A percentile compares a stretch with the other conserved stretches of the same genome.
These are phyloP conservation scores for Candida nanaspora DNA, from an alignment of 805 yeast species.

Conservation along the genomic window DNA sequence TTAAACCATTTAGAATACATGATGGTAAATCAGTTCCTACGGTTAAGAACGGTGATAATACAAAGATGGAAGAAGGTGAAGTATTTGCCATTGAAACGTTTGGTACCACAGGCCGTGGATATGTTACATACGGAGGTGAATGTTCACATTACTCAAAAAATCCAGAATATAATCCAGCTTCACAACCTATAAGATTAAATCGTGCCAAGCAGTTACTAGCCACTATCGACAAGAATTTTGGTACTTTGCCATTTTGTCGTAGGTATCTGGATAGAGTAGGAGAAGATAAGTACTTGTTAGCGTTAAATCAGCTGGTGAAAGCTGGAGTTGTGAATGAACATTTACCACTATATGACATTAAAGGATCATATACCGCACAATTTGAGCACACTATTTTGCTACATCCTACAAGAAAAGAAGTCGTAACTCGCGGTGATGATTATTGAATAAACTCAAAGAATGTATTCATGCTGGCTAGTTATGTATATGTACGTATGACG, in stretches of 20 bases:
- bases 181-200: slow-evolving; percentile 47
- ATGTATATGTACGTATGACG: no score
- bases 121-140: slow-evolving; percentile 81
- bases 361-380: slow-evolving; percentile 92
- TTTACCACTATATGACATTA: slow-evolving; percentile 82
- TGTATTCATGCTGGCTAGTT: no score
- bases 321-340: slow-evolving; percentile 88
- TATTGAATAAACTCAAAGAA: slow-evolving; percentile 45
- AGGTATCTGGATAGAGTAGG: slow-evolving; percentile 88
- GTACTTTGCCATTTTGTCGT: slow-evolving; percentile 95
- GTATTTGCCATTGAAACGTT: slow-evolving; percentile 97
- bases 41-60: slow-evolving; percentile 85
- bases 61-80: slow-evolving; percentile 99
- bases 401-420: slow-evolving; percentile 89
- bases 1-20: slow-evolving; percentile 77
- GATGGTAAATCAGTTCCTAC: slow-evolving; percentile 97
- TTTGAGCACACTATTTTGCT: slow-evolving; percentile 89
- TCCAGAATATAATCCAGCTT: slow-evolving; percentile 37
- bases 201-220: slow-evolving; percentile 64
- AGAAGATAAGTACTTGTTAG: slow-evolving; percentile 84
- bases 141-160: slow-evolving; percentile 86
- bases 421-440: slow-evolving; percentile 92
- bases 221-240: slow-evolving; percentile 74
- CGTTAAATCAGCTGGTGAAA: slow-evolving; percentile 76
- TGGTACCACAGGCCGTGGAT: slow-evolving; percentile 94